Base-by-base conservation (phyloP, 805 yeast genomes). In the Yamadazyma insecticola region DNA sequence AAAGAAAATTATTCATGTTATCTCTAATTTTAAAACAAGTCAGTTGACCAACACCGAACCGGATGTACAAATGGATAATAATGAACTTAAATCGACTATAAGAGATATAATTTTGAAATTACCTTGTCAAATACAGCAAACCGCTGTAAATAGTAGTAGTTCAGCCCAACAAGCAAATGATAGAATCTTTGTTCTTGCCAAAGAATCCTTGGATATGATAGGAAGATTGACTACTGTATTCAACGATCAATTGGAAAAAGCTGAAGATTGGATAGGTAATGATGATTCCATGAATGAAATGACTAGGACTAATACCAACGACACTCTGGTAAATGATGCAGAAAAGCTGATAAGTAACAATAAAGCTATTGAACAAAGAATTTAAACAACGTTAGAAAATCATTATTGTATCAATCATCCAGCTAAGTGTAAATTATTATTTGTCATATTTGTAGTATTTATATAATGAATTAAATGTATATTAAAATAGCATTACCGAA, bases 161-260 rank as follows among this genome's bases (percentile, higher is more conserved):
- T 32, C 45, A 6, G 34, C 51, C 3, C 39, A 44, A 17, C 59
- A 54, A 22, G 45, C 59, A 16, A 59, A 86, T 50, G 86, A 84
- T 14, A 77, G 81, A 40, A 84, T 87, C 1, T 60, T 92, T 16
- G 71, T 83, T 4, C 66, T 90, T 38, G 97, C 97, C 0, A 81
- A 82, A 43, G 98, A 92, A 55, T 81, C 96, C 0, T 61, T 90
- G 28, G 92, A 83, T 25, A 84, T 89, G 87, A 81, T 90, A 22
- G 72, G 80, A 24, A 82, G 83, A 35, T 80, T 90, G 13, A 87
- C 88, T 42, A 72, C 71, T 30, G 89, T 89, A 5, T 87, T 94
- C 45, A 90, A 84, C 50, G 89, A 84, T 28, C 88, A 88, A 30
- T 64, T 90, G 32, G 80, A 76, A 28, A 78, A 80, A 42, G 96